Conservation (phyloP, 352 stramenopile species). For the Globisporangium iwayamae region DNA sequence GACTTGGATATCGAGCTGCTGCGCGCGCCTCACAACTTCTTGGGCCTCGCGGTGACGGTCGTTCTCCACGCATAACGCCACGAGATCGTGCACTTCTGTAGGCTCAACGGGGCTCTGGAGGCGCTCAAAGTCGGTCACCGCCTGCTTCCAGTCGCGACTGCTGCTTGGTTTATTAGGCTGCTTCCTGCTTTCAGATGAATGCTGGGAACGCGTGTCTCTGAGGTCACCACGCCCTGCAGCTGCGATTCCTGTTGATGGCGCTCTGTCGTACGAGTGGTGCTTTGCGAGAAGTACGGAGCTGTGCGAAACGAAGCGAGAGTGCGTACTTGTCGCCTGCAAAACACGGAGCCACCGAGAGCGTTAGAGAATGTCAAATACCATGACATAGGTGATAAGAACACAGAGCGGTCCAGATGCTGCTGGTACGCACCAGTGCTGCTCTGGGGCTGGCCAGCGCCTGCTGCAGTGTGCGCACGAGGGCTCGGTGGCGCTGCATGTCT, state of each 20-base stretch:
- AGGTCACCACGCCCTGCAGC: background rate
- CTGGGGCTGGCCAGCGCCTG: background rate
- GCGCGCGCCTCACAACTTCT: conserved; percentile 33
- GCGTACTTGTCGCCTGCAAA: background rate
- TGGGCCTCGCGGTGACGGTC: conserved; percentile 53
- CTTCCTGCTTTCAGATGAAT: background rate
- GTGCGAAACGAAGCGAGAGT: background rate
- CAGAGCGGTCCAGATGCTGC: background rate
- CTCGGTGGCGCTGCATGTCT: background rate
- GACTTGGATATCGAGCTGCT: conserved; percentile 34
- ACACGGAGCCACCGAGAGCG: background rate
- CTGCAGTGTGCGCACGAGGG: conserved; percentile 8
- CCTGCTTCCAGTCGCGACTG: conserved; percentile 38
- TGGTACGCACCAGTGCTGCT: background rate
- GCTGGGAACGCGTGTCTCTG: background rate
- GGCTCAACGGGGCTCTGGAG: conserved; percentile 15
- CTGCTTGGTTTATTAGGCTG: background rate
- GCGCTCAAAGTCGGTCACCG: conserved; percentile 45
- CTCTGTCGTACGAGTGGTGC: background rate
- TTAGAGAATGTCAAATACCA: background rate
- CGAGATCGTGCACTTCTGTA: conserved; percentile 25
- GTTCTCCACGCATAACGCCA: conserved; percentile 38
- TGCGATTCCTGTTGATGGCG: background rate
- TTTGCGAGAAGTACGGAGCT: background rate
- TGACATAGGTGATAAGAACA: background rate